A percentile compares a stretch with the other conserved stretches of the same genome.
Evolutionary conservation across 495 filamentous ascomycete genomes (phyloP).

Genomic region (Peziza echinospora): DNA sequence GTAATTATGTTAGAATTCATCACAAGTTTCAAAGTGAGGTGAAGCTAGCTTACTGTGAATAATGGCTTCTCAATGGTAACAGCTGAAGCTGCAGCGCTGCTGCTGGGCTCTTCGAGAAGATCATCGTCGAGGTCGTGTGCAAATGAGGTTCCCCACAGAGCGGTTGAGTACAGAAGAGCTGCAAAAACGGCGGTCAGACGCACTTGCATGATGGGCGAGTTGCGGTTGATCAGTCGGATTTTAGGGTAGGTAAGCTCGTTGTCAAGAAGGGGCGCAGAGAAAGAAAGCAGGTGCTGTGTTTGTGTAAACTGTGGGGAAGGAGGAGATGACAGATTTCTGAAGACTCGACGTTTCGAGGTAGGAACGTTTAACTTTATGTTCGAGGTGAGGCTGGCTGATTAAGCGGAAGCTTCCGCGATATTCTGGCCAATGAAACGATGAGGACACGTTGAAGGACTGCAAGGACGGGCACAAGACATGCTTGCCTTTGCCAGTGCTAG

Average conservation of each 20-base stretch:
- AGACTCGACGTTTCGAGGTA: background rate
- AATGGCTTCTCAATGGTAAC: constrained; percentile 45
- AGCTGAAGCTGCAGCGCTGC: constrained; percentile 23
- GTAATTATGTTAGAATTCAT: constrained; percentile 1
- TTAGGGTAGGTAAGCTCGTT: too few species aligned
- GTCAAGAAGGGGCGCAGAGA: too few species aligned
- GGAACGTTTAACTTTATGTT: background rate
- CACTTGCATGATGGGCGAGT: background rate
- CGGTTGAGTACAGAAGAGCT: background rate
- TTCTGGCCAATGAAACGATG: background rate
- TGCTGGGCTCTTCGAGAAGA: constrained; percentile 25
- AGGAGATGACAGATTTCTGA: too few species aligned
- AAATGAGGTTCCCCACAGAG: constrained; percentile 23
- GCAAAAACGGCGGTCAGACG: background rate
- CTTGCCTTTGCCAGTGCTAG: background rate
- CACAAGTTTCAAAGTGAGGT: background rate
- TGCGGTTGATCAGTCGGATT: too few species aligned
- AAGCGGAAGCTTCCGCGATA: background rate
- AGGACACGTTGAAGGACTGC: constrained; percentile 1
- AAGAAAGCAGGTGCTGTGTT: too few species aligned
- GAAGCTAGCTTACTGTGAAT: constrained; percentile 52
- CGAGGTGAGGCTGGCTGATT: background rate
- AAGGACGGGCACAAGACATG: background rate
- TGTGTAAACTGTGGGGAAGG: too few species aligned
- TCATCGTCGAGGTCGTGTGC: constrained; percentile 51